Conservation (phyloP, 768 basidiomycete genomes). For the Termitomyces sp. region DNA sequence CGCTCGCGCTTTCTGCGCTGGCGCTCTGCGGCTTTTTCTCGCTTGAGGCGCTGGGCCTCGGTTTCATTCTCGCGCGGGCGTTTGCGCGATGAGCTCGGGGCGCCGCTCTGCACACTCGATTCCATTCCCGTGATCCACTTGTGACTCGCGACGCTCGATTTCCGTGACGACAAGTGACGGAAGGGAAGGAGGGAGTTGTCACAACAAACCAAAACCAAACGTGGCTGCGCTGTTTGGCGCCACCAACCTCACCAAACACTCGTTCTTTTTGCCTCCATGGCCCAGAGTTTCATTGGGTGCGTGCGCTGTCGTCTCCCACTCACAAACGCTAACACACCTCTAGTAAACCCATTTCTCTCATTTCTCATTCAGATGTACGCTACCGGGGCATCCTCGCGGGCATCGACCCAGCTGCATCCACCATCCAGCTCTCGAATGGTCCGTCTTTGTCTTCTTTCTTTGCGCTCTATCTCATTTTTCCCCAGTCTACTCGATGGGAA, state of each 20-base stretch:
- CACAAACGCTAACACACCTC: neutral
- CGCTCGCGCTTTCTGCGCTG: constrained; percentile 83
- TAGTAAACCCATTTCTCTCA: constrained; percentile 84
- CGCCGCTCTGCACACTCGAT: constrained; percentile 24
- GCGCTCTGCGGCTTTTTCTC: constrained; percentile 85
- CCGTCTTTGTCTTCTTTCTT: constrained; percentile 10
- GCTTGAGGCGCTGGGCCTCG: constrained; percentile 67
- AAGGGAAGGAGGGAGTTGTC: constrained; percentile 37
- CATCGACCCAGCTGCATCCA: constrained; percentile 82
- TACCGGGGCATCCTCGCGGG: constrained; percentile 87
- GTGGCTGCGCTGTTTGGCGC: no score
- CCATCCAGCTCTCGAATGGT: constrained; percentile 90
- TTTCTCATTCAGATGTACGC: constrained; percentile 67
- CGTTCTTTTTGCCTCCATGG: constrained; percentile 39
- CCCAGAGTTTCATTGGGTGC: constrained; percentile 76
- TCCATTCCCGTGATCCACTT: constrained; percentile 25
- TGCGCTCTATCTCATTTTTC: neutral
- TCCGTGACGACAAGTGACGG: constrained; percentile 50
- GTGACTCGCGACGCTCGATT: constrained; percentile 39
- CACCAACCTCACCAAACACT: no score
- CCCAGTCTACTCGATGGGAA: constrained; percentile 84
- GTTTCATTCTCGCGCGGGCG: constrained; percentile 73
- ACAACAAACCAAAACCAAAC: constrained; percentile 23
- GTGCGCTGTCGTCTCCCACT: constrained; percentile 13
- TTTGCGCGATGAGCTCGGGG: constrained; percentile 42